A percentile compares a stretch with the other conserved stretches of the same genome.
Conservation (phyloP, 2,329 filamentous ascomycete genomes). For the Coniosporium tulheliwenetii region DNA sequence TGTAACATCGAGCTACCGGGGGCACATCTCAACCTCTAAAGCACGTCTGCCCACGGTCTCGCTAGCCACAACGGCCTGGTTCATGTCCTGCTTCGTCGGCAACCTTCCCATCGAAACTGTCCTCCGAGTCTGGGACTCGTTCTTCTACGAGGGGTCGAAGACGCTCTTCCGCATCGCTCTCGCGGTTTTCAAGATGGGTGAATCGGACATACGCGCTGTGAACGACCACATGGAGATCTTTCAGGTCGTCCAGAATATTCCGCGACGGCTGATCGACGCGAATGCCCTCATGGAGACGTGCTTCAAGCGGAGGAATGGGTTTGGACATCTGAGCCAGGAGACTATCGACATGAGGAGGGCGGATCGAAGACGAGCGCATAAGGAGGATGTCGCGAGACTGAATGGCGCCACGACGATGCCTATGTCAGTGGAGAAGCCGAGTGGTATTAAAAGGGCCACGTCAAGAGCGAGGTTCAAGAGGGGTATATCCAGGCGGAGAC, state of each 20-base stretch:
- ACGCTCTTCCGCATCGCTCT: constrained; percentile 86
- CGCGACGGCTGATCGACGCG: constrained; percentile 64
- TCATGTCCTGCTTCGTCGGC: constrained; percentile 94
- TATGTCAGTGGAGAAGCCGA: neutral
- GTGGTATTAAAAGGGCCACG: constrained; percentile 1
- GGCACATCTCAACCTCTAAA: constrained; percentile 19
- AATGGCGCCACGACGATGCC: neutral
- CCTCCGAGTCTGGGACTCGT: constrained; percentile 84
- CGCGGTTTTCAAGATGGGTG: constrained; percentile 79
- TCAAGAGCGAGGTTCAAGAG: constrained; percentile 3
- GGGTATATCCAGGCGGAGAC: constrained; percentile 2
- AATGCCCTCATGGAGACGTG: constrained; percentile 72
- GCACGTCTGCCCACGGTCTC: constrained; percentile 69
- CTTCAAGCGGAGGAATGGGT: constrained; percentile 64
- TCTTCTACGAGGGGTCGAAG: constrained; percentile 91
- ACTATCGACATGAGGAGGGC: constrained; percentile 62
- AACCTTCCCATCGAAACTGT: constrained; percentile 85
- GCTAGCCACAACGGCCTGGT: constrained; percentile 88
- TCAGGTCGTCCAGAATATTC: constrained; percentile 78
- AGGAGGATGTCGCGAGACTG: constrained; percentile 2
- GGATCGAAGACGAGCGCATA: constrained; percentile 33
- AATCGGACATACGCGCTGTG: constrained; percentile 63
- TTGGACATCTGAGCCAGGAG: constrained; percentile 67
- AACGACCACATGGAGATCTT: constrained; percentile 90
- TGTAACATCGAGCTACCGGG: constrained; percentile 14